These are phyloP conservation scores for Aspergillus carlsbadensis DNA, from an alignment of 495 filamentous ascomycete genomes.

Conservation along the genomic window DNA sequence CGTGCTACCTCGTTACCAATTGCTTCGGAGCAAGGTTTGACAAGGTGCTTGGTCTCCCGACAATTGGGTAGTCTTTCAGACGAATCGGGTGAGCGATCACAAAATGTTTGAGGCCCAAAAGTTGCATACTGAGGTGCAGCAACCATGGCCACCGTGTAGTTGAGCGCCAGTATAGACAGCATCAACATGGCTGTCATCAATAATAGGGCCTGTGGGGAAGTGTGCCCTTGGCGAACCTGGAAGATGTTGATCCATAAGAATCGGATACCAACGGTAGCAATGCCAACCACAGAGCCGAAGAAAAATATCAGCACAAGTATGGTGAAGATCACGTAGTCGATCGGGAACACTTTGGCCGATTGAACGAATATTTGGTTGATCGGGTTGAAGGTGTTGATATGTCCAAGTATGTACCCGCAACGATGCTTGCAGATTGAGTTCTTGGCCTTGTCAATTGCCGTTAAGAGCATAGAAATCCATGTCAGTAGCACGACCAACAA, in stretches of 20 bases:
- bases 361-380: conserved; percentile 87
- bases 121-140: conserved; percentile 93
- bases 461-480: conserved; percentile 93
- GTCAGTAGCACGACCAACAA: conserved; percentile 67
- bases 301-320: conserved; percentile 84
- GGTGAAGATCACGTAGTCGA: conserved; percentile 88
- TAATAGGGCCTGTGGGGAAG: conserved; percentile 88
- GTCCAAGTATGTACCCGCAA: conserved; percentile 92
- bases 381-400: conserved; percentile 91
- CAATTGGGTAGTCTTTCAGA: conserved; percentile 74
- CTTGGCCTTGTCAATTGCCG: conserved; percentile 90
- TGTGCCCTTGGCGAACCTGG: conserved; percentile 83
- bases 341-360: conserved; percentile 79
- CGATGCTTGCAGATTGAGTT: conserved; percentile 88
- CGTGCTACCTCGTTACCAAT: conserved; percentile 58
- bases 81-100: conserved; percentile 58
- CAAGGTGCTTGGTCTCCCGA: conserved; percentile 62
- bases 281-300: conserved; percentile 77
- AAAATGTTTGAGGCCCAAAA: conserved; percentile 93
- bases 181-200: conserved; percentile 88
- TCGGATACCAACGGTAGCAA: conserved; percentile 83
- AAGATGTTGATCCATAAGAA: conserved; percentile 95
- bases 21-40: conserved; percentile 79
- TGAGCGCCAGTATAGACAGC: conserved; percentile 82
- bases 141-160: conserved; percentile 88